Conservation (phyloP, 2,329 filamentous ascomycete genomes). For the Clarireedia paspali region DNA sequence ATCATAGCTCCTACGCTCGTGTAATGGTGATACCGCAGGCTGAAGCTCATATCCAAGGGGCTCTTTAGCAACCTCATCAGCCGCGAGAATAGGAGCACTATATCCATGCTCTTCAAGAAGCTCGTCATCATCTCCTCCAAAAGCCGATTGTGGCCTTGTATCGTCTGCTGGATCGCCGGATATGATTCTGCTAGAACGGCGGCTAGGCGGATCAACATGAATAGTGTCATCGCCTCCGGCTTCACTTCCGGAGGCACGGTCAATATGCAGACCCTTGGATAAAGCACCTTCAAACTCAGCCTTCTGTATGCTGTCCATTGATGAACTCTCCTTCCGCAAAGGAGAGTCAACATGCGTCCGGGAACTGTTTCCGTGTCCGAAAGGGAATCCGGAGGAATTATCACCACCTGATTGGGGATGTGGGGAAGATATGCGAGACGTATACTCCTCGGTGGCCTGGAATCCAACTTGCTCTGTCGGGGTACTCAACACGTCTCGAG, state of each 20-base stretch:
- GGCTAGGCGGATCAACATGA: conserved; percentile 64
- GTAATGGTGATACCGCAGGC: conserved; percentile 72
- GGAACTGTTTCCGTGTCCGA: conserved; percentile 36
- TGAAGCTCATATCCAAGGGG: conserved; percentile 60
- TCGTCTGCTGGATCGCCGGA: conserved; percentile 36
- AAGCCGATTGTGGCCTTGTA: conserved; percentile 37
- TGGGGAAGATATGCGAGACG: conserved; percentile 67
- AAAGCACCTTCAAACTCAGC: conserved; percentile 30
- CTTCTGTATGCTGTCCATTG: conserved; percentile 23
- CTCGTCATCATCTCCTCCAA: conserved; percentile 36
- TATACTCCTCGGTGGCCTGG: conserved; percentile 77
- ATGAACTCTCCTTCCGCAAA: conserved; percentile 39
- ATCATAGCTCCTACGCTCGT: conserved; percentile 55
- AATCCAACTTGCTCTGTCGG: conserved; percentile 90
- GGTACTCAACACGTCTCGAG: conserved; percentile 57
- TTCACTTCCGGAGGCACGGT: conserved; percentile 37
- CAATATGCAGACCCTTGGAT: conserved; percentile 29
- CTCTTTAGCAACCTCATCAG: conserved; percentile 77
- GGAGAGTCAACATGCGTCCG: conserved; percentile 34
- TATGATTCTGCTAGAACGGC: conserved; percentile 37
- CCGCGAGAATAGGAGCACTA: conserved; percentile 74
- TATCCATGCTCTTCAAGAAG: conserved; percentile 54
- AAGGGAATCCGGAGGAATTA: conserved; percentile 24
- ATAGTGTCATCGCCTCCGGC: conserved; percentile 55
- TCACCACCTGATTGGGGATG: conserved; percentile 37